These are phyloP conservation scores for Herpotrichia juniperi DNA, from an alignment of 2,329 filamentous ascomycete species.

Conservation along the genomic window DNA sequence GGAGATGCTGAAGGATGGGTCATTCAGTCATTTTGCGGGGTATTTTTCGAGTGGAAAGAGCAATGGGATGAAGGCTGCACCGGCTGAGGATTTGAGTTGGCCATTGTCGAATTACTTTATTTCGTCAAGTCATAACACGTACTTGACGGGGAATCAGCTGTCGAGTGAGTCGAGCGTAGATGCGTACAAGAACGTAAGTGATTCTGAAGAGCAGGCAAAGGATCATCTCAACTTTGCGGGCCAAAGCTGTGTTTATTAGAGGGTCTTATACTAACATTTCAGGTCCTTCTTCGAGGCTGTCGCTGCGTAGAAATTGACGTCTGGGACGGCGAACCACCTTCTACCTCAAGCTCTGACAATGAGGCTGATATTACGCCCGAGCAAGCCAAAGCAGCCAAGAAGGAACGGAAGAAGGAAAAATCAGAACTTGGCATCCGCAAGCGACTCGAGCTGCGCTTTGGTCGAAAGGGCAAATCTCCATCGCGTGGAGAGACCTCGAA, in stretches of 20 bases:
- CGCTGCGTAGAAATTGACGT: slow-evolving; percentile 95
- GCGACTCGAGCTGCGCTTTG: slow-evolving; percentile 40
- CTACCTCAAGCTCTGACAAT: slow-evolving; percentile 47
- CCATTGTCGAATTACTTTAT: slow-evolving; percentile 92
- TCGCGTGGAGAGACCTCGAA: slow-evolving; percentile 24
- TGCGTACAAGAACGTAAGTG: slow-evolving; percentile 74
- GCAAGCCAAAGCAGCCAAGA: slow-evolving; percentile 25
- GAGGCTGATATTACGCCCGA: slow-evolving; percentile 26
- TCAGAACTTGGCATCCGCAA: slow-evolving; percentile 39
- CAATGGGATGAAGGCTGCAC: slow-evolving; percentile 52
- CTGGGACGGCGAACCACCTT: slow-evolving; percentile 73
- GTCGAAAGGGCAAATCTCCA: slow-evolving; percentile 30
- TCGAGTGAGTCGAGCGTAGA: slow-evolving; percentile 77
- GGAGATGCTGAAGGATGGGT: slow-evolving; percentile 34
- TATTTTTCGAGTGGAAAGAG: slow-evolving; percentile 56
- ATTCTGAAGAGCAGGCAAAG: too few species aligned
- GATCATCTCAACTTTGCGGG: background rate
- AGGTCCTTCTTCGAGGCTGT: slow-evolving; percentile 78
- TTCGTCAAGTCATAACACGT: slow-evolving; percentile 94
- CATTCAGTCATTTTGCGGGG: slow-evolving; percentile 39
- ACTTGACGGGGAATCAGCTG: slow-evolving; percentile 85
- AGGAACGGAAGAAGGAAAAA: slow-evolving; percentile 36
- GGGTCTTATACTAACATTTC: slow-evolving; percentile 4
- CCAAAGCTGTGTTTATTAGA: background rate
- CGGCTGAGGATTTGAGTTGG: slow-evolving; percentile 62